Conservation (phyloP, 805 yeast species). For the Metschnikowia aberdeeniae region DNA sequence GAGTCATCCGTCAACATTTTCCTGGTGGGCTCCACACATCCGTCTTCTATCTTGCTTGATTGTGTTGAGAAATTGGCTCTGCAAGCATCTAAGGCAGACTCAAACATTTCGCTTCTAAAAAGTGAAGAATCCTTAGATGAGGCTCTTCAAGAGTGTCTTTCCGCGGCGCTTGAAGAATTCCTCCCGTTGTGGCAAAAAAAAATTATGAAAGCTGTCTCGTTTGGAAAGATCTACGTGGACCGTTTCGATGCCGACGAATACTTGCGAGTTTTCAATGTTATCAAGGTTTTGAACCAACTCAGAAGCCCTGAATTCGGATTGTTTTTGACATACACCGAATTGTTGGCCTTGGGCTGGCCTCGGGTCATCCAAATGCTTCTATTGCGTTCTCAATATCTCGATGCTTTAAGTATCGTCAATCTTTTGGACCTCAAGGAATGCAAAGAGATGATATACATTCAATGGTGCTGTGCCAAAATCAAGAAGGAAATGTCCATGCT, state of each 20-base stretch:
- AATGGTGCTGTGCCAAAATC: constrained; percentile 81
- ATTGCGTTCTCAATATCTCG: constrained; percentile 52
- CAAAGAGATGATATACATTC: constrained; percentile 47
- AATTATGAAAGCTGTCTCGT: constrained; percentile 72
- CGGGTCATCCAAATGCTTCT: constrained; percentile 54
- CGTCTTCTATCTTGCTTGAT: constrained; percentile 79
- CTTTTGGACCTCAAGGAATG: constrained; percentile 41
- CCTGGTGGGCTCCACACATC: constrained; percentile 77
- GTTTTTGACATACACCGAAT: constrained; percentile 59
- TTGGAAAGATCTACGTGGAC: constrained; percentile 68
- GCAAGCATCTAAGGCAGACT: constrained; percentile 78
- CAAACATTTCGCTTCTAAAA: constrained; percentile 55
- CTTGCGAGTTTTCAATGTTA: constrained; percentile 54
- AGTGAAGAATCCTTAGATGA: constrained; percentile 39
- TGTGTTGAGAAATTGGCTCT: constrained; percentile 57
- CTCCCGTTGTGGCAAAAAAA: constrained; percentile 77
- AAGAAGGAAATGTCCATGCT: constrained; percentile 46
- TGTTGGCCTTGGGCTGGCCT: constrained; percentile 48
- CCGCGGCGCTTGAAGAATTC: constrained; percentile 75
- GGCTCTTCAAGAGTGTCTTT: constrained; percentile 70
- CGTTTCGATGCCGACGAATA: constrained; percentile 57
- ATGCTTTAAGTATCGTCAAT: constrained; percentile 60
- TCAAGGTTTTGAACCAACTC: constrained; percentile 68
- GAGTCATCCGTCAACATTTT: constrained; percentile 57
- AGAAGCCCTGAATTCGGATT: constrained; percentile 64